phyloP scores from a whole-genome alignment of 2,329 filamentous ascomycete species.

The Hypoxylon sp. region DNA sequence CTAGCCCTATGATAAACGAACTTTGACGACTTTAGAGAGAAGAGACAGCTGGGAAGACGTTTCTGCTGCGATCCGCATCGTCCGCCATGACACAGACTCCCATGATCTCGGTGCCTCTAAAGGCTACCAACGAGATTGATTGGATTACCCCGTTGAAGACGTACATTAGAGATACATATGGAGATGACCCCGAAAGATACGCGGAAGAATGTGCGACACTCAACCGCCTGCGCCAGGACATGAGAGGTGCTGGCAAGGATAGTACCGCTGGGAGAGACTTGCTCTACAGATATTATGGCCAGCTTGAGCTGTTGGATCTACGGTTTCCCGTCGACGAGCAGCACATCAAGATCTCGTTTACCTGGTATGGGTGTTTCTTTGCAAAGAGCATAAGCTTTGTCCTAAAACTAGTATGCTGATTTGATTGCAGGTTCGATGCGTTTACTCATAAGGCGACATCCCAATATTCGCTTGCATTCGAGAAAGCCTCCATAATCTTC shows the following conservation, averaged over 20 bases:
- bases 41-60: constrained; percentile 24
- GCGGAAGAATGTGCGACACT: constrained; percentile 94
- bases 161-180: constrained; percentile 94
- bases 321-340: constrained; percentile 98
- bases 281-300: constrained; percentile 96
- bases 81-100: constrained; percentile 82
- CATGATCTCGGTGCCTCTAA: constrained; percentile 95
- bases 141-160: constrained; percentile 93
- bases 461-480: constrained; percentile 96
- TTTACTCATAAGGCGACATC: constrained; percentile 98
- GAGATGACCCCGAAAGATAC: constrained; percentile 97
- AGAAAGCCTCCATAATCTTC: constrained; percentile 99
- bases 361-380: constrained; percentile 75
- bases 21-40: constrained; percentile 12
- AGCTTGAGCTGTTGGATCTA: constrained; percentile 93
- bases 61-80: constrained; percentile 13
- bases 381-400: constrained; percentile 12
- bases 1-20: constrained; percentile 34
- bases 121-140: constrained; percentile 97
- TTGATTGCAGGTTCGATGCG: constrained; percentile 86
- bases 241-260: constrained; percentile 97
- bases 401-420: constrained; percentile 40
- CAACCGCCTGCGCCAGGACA: constrained; percentile 96
- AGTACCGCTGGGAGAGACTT: constrained; percentile 94
- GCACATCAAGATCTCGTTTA: constrained; percentile 99